Evolutionary conservation across 2,329 filamentous ascomycete species (phyloP).

Genomic region (Anthostomella pinea): DNA sequence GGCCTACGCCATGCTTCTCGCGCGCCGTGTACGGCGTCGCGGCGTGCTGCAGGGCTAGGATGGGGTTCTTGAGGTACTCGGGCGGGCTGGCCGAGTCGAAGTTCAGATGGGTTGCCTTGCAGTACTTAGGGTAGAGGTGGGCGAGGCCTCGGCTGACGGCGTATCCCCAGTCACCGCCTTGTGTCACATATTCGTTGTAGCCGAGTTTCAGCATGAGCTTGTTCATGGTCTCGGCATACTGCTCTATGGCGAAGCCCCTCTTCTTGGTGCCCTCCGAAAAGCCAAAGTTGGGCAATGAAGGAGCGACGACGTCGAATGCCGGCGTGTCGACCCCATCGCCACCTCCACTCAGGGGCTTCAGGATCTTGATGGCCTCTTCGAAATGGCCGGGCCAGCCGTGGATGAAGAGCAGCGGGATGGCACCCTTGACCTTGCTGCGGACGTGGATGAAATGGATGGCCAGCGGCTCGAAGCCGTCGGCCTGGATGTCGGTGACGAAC

Average conservation of each 20-base stretch:
- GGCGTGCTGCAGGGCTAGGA: constrained; percentile 55
- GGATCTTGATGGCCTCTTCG: constrained; percentile 61
- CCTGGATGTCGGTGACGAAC: constrained; percentile 34
- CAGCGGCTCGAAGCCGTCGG: constrained; percentile 36
- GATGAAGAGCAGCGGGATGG: constrained; percentile 32
- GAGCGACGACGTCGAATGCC: constrained; percentile 56
- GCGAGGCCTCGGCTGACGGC: constrained; percentile 62
- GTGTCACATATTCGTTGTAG: constrained; percentile 54
- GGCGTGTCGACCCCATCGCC: constrained; percentile 29
- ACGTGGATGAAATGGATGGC: constrained; percentile 39
- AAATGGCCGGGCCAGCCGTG: constrained; percentile 63
- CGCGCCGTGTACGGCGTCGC: constrained; percentile 50
- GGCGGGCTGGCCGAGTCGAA: constrained; percentile 47
- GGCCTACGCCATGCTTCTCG: constrained; percentile 50
- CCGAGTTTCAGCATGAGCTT: constrained; percentile 67
- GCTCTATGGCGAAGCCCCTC: constrained; percentile 53
- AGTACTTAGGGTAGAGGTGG: constrained; percentile 53
- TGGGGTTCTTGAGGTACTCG: constrained; percentile 48
- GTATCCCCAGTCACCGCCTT: constrained; percentile 61
- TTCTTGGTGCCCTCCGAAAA: constrained; percentile 43
- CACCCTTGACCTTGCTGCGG: constrained; percentile 26
- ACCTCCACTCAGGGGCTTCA: constrained; percentile 46
- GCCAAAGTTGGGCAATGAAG: constrained; percentile 54
- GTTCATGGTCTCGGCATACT: constrained; percentile 64
- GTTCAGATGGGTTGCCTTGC: constrained; percentile 62